Evolutionary conservation across 495 filamentous ascomycete species (phyloP).

Genomic region (Filosporella fistucella): DNA sequence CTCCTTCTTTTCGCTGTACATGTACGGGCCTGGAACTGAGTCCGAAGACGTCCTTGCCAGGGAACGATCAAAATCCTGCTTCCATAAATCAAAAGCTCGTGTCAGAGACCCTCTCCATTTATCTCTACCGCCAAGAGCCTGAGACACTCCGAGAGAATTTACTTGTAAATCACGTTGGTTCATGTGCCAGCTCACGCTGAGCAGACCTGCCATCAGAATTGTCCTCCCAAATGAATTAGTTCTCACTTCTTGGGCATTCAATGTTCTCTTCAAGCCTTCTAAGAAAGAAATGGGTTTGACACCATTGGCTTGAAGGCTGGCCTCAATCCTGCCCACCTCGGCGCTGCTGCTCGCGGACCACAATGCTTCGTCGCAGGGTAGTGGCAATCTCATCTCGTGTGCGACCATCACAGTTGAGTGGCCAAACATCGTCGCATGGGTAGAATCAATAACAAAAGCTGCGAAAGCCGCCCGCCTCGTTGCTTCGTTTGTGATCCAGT

Average conservation of each 20-base stretch:
- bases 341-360: conserved; percentile 90
- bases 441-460: conserved; percentile 93
- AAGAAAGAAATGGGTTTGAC: conserved; percentile 85
- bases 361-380: conserved; percentile 90
- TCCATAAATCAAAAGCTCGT: conserved; percentile 92
- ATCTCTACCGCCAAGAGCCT: conserved; percentile 82
- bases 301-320: conserved; percentile 74
- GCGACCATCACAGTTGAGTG: conserved; percentile 97
- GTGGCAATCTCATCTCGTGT: conserved; percentile 86
- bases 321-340: conserved; percentile 85
- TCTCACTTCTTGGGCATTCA: conserved; percentile 80
- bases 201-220: conserved; percentile 88
- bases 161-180: conserved; percentile 95
- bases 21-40: conserved; percentile 32
- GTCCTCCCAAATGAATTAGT: conserved; percentile 96
- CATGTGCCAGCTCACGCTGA: conserved; percentile 97
- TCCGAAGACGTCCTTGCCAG: conserved; percentile 44
- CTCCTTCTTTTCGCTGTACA: conserved; percentile 44
- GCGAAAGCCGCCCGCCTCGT: conserved; percentile 89
- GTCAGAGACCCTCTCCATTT: conserved; percentile 90
- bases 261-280: conserved; percentile 84
- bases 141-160: conserved; percentile 70
- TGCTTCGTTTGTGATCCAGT: conserved; percentile 94
- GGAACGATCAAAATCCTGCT: conserved; percentile 84
- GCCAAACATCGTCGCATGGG: conserved; percentile 97